phyloP scores from a whole-genome alignment of 2,329 filamentous ascomycete genomes.

The Daldinia sp. region DNA sequence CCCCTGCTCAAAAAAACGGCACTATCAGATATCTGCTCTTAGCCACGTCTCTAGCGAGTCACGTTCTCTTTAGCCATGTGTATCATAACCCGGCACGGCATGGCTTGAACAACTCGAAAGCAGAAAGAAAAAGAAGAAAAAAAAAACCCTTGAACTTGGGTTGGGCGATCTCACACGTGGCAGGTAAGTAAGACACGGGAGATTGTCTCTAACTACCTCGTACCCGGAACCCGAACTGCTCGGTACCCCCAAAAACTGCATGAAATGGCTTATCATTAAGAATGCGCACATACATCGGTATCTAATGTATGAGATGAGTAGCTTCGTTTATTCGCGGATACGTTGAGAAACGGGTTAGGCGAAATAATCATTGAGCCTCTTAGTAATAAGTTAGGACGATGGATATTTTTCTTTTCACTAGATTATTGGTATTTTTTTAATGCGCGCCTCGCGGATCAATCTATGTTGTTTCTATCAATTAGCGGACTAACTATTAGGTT shows the following conservation, averaged over 20 bases:
- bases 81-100: slow-evolving; percentile 26
- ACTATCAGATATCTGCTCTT: slow-evolving; percentile 21
- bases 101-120: slow-evolving; percentile 17
- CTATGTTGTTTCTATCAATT: background rate
- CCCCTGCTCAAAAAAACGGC: slow-evolving; percentile 15
- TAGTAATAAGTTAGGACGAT: background rate
- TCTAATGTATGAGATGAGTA: background rate
- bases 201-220: slow-evolving; percentile 32
- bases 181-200: slow-evolving; percentile 38
- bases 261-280: slow-evolving; percentile 34
- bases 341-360: slow-evolving; percentile 20
- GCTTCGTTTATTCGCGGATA: background rate
- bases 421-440: background rate
- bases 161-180: slow-evolving; percentile 42
- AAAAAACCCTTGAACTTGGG: slow-evolving; percentile 22
- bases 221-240: slow-evolving; percentile 30
- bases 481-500: background rate
- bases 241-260: slow-evolving; percentile 35
- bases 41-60: slow-evolving; percentile 13
- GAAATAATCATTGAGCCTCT: slow-evolving; percentile 13
- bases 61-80: slow-evolving; percentile 23
- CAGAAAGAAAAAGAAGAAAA: background rate
- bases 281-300: slow-evolving; percentile 16
- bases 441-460: background rate
- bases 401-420: background rate